Conservation (phyloP, 805 yeast species). For the Pichia eremophila region DNA sequence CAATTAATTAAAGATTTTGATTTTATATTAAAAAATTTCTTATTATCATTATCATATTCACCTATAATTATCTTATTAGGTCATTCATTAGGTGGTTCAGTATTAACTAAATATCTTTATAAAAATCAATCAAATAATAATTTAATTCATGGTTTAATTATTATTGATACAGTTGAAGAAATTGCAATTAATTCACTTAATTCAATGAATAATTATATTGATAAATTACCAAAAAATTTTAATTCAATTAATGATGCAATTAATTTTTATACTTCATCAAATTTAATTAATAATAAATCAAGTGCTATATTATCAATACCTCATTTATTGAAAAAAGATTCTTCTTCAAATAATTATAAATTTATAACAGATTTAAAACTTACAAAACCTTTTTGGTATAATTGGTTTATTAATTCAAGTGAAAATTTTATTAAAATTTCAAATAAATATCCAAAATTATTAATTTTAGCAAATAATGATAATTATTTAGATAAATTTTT, state of each 20-base stretch:
- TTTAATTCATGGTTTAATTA: conserved; percentile 46
- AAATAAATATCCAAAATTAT: conserved; percentile 46
- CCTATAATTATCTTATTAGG: conserved; percentile 56
- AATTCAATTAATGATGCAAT: conserved; percentile 48
- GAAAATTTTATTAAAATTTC: conserved; percentile 31
- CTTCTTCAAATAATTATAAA: conserved; percentile 3
- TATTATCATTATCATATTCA: conserved; percentile 10
- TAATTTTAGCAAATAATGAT: conserved; percentile 84
- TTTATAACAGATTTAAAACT: conserved; percentile 61
- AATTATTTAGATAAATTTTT: conserved; percentile 65
- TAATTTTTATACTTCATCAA: conserved; percentile 67
- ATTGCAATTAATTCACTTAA: conserved; percentile 66
- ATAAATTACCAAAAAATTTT: conserved; percentile 57
- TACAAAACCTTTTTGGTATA: conserved; percentile 65
- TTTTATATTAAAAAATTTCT: conserved; percentile 35
- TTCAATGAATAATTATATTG: conserved; percentile 59
- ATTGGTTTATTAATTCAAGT: conserved; percentile 76
- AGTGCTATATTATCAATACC: conserved; percentile 81
- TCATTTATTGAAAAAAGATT: conserved; percentile 34
- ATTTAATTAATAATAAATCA: conserved; percentile 41
- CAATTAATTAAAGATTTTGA: conserved; percentile 51
- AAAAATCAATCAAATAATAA: conserved; percentile 9
- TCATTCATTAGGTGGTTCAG: conserved; percentile 89
- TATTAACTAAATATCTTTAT: conserved; percentile 47
- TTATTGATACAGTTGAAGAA: conserved; percentile 92